A percentile compares a stretch with the other conserved stretches of the same genome.
These are phyloP conservation scores for Psilocybe azurescens DNA, from an alignment of 768 basidiomycete genomes.

Conservation along the genomic window DNA sequence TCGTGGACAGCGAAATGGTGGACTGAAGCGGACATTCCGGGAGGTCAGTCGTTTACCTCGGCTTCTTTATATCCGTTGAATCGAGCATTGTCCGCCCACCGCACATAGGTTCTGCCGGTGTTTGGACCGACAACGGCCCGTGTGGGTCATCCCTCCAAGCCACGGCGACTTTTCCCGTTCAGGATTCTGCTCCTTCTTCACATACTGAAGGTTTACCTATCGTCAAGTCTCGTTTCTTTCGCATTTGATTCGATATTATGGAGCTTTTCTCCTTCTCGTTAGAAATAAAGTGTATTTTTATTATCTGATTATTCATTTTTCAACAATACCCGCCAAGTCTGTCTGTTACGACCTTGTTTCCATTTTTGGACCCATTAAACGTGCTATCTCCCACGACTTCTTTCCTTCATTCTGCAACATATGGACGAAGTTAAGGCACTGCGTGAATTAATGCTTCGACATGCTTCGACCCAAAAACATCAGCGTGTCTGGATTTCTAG, in stretches of 20 bases:
- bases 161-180: constrained; percentile 21
- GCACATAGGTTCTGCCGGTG: constrained; percentile 48
- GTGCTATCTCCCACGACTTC: background rate
- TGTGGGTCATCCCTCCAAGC: constrained; percentile 41
- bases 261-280: background rate
- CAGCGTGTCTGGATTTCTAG: constrained; percentile 6
- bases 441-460: constrained; percentile 4
- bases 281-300: constrained; percentile 14
- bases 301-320: constrained; percentile 12
- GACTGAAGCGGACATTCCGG: constrained; percentile 62
- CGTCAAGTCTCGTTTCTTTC: constrained; percentile 32
- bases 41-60: constrained; percentile 36
- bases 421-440: background rate
- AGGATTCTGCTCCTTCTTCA: constrained; percentile 10
- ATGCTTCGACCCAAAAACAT: constrained; percentile 9
- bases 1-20: constrained; percentile 63
- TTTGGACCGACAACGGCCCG: constrained; percentile 62
- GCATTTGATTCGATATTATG: constrained; percentile 15
- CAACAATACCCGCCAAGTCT: background rate
- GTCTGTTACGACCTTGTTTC: background rate
- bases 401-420: background rate
- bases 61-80: background rate
- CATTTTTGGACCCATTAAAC: background rate
- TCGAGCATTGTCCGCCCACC: constrained; percentile 7
- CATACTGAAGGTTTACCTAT: background rate